These are phyloP conservation scores for Sequoiadendron giganteum DNA, from an alignment of 75 land plant genomes.

Conservation along the genomic window DNA sequence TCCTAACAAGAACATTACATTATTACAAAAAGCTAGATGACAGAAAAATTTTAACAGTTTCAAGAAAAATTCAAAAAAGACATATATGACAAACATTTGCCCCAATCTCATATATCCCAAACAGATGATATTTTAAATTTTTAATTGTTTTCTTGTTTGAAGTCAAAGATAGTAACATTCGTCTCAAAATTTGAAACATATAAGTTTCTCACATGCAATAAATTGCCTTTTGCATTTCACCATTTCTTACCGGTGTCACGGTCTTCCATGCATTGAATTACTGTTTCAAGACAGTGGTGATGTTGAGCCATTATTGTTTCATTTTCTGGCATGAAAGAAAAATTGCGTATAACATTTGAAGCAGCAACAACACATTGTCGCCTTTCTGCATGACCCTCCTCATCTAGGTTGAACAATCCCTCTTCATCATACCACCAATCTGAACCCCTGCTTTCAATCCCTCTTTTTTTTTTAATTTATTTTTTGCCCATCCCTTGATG, in stretches of 20 bases:
- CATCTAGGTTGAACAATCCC: conserved; percentile 96
- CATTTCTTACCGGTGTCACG: conserved; percentile 57
- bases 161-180: neutral
- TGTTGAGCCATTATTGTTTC: conserved; percentile 87
- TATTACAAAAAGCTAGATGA: neutral
- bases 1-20: neutral
- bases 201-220: conserved; percentile 14
- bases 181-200: neutral
- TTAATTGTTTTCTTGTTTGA: neutral
- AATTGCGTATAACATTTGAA: conserved; percentile 93
- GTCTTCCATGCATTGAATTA: conserved; percentile 89
- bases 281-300: conserved; percentile 86
- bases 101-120: neutral
- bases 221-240: neutral
- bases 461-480: no score
- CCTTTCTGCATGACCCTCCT: conserved; percentile 82
- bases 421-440: conserved; percentile 97
- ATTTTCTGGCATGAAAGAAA: conserved; percentile 99
- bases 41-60: neutral
- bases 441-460: conserved; percentile 25
- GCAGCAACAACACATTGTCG: conserved; percentile 95
- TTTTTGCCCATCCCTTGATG: no score
- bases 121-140: neutral
- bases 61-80: neutral
- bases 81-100: neutral